A percentile compares a stretch with the other conserved stretches of the same genome.
Conservation (phyloP, 331 rosid species). For the Ulmus americana region DNA sequence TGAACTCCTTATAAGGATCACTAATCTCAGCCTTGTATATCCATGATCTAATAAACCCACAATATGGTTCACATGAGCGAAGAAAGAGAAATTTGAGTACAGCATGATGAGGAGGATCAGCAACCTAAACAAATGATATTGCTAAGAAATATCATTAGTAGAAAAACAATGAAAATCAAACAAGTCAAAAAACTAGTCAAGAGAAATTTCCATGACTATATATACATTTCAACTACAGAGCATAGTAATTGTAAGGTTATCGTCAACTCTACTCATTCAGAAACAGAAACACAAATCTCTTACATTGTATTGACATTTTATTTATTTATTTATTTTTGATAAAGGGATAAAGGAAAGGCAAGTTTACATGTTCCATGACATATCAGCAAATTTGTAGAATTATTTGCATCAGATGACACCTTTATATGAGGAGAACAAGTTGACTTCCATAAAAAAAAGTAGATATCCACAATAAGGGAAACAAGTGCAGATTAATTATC, state of each 20-base stretch:
- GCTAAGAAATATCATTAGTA: slow-evolving; percentile 10
- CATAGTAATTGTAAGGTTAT: background rate
- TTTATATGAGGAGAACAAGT: background rate
- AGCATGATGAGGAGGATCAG: slow-evolving; percentile 74
- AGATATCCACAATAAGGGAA: background rate
- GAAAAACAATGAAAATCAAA: background rate
- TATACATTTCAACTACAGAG: background rate
- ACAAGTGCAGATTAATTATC: too few species aligned
- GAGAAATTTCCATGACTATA: background rate
- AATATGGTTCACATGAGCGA: slow-evolving; percentile 85
- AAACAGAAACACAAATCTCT: background rate
- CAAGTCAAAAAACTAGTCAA: background rate
- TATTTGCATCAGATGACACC: background rate
- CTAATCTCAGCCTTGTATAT: slow-evolving; percentile 87
- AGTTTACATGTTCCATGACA: background rate
- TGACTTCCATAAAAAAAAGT: background rate
- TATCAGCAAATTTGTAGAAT: background rate
- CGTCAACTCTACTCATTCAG: background rate
- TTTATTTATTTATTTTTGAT: background rate
- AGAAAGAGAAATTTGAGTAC: slow-evolving; percentile 81
- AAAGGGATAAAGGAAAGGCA: background rate
- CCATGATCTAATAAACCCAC: slow-evolving; percentile 85
- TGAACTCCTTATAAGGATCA: slow-evolving; percentile 84
- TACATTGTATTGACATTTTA: too few species aligned
- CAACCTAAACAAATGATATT: slow-evolving; percentile 50